Evolutionary conservation across 495 filamentous ascomycete species (phyloP).

Genomic region (Lophium mytilinum): DNA sequence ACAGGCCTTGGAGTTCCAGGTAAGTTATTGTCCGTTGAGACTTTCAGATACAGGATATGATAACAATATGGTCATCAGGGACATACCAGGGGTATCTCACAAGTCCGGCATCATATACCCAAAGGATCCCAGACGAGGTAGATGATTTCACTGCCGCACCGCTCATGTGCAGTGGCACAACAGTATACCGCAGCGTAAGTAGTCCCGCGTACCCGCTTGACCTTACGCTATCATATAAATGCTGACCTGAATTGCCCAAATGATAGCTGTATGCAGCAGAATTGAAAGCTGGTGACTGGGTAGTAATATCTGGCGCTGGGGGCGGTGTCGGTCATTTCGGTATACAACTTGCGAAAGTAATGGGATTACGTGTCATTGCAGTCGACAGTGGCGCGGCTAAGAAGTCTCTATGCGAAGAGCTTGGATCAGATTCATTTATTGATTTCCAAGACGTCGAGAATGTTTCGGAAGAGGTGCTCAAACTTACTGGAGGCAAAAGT

Average conservation of each 20-base stretch:
- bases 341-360: neutral
- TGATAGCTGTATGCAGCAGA: constrained; percentile 30
- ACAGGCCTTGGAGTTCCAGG: too few relatives aligned
- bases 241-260: neutral
- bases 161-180: neutral
- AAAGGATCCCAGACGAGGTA: constrained; percentile 37
- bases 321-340: neutral
- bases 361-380: neutral
- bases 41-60: too few relatives aligned
- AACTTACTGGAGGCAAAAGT: constrained; percentile 21
- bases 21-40: too few relatives aligned
- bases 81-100: neutral
- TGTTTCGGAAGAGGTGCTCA: constrained; percentile 16
- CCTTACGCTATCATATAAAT: neutral
- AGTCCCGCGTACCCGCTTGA: neutral
- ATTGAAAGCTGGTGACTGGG: constrained; percentile 37
- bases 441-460: constrained; percentile 19
- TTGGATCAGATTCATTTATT: constrained; percentile 23
- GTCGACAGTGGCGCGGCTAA: constrained; percentile 18
- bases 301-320: constrained; percentile 33
- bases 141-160: constrained; percentile 23
- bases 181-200: neutral
- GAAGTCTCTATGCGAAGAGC: constrained; percentile 14
- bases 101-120: constrained; percentile 37
- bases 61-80: neutral